These are phyloP conservation scores for Fusarium scirpi DNA, from an alignment of 2,329 filamentous ascomycete species.

Conservation along the genomic window DNA sequence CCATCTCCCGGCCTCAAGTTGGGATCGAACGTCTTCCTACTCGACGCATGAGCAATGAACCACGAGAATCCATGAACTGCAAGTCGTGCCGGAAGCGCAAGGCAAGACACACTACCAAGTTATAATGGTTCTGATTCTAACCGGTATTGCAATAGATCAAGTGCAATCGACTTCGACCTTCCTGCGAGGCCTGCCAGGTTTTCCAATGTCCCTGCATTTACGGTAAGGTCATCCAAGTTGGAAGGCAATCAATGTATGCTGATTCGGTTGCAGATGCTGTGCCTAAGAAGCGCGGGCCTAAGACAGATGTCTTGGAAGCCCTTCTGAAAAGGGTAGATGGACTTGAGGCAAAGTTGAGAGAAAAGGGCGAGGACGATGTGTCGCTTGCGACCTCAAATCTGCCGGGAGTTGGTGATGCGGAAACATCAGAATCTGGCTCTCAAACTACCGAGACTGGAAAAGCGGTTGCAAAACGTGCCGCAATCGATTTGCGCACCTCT, in stretches of 20 bases:
- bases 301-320: constrained; percentile 89
- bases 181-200: constrained; percentile 89
- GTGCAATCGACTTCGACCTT: constrained; percentile 85
- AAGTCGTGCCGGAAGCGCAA: constrained; percentile 94
- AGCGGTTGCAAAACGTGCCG: constrained; percentile 56
- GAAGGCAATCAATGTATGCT: constrained; percentile 1
- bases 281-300: constrained; percentile 89
- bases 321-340: constrained; percentile 87
- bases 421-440: constrained; percentile 44
- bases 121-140: constrained; percentile 16
- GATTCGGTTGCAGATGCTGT: constrained; percentile 73
- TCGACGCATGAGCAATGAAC: constrained; percentile 78
- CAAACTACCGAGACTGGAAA: constrained; percentile 47
- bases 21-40: constrained; percentile 83
- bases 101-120: constrained; percentile 61
- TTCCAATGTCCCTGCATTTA: constrained; percentile 92
- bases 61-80: constrained; percentile 93
- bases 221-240: constrained; percentile 63
- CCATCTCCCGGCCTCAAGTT: constrained; percentile 80
- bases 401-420: constrained; percentile 34
- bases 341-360: constrained; percentile 81
- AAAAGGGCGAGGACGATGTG: constrained; percentile 64
- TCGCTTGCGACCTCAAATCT: constrained; percentile 42
- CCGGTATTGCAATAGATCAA: constrained; percentile 75
- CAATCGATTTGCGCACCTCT: constrained; percentile 53